Conservation (phyloP, 148 eudicot genomes). For the Salicornia ramosissima region DNA sequence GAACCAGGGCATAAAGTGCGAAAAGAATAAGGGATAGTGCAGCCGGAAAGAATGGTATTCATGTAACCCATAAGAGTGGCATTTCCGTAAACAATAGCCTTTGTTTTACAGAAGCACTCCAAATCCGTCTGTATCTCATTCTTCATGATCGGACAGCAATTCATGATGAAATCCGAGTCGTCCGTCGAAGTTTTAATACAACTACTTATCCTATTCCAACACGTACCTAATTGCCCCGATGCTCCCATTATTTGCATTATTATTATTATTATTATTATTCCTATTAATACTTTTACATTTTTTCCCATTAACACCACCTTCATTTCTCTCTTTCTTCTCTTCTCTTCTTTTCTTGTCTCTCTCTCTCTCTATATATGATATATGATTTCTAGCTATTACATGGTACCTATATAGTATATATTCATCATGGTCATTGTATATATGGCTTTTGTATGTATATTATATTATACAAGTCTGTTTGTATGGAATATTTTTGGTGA, state of each 20-base stretch:
- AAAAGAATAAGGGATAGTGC: neutral
- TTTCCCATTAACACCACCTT: no score
- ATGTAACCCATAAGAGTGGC: neutral
- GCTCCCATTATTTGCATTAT: neutral
- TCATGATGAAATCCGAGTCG: no score
- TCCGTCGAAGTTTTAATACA: neutral
- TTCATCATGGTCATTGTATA: no score
- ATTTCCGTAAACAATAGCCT: neutral
- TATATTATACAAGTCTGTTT: neutral
- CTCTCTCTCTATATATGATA: no score
- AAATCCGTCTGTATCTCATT: neutral
- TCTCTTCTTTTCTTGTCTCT: no score
- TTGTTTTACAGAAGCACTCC: constrained; percentile 6
- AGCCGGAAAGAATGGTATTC: neutral
- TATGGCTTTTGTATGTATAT: no score
- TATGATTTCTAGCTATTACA: no score
- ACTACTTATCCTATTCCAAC: neutral
- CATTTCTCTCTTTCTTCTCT: no score
- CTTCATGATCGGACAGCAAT: neutral
- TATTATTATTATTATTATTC: neutral
- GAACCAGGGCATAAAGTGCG: constrained; percentile 6
- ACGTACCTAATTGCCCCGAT: neutral
- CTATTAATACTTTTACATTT: neutral
- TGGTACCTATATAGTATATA: no score
- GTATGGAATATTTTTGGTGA: no score